These are phyloP conservation scores for Lodderomyces beijingensis DNA, from an alignment of 1,139 yeast species.

Conservation along the genomic window DNA sequence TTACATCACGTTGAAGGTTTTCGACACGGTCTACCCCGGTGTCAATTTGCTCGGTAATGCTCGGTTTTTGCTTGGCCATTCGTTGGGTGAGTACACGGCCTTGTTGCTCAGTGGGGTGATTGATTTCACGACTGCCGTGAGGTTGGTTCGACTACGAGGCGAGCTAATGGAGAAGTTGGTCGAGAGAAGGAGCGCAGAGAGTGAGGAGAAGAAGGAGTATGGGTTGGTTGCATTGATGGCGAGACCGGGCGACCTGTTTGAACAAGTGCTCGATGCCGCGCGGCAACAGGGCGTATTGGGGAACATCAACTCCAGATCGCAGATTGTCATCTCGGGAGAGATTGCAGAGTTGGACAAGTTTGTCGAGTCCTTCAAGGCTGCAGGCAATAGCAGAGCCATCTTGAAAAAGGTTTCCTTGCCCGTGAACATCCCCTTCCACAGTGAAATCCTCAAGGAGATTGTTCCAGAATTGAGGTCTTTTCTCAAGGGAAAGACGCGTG, in stretches of 20 bases:
- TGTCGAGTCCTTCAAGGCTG: conserved; percentile 1
- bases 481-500: conserved; percentile 12
- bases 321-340: conserved; percentile 44
- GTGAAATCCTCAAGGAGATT: conserved; percentile 32
- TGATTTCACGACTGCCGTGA: conserved; percentile 38
- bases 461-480: conserved; percentile 23
- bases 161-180: conserved; percentile 40
- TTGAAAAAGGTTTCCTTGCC: conserved; percentile 23
- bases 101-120: conserved; percentile 39
- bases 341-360: conserved; percentile 14
- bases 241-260: conserved; percentile 14
- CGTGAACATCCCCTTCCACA: conserved; percentile 56
- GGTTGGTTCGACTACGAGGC: conserved; percentile 50
- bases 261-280: conserved; percentile 20
- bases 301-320: conserved; percentile 40
- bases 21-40: conserved; percentile 21
- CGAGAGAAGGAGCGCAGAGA: conserved; percentile 6
- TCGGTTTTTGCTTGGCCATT: conserved; percentile 48
- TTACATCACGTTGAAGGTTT: conserved; percentile 29
- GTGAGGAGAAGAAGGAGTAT: conserved; percentile 14
- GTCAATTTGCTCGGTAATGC: conserved; percentile 19
- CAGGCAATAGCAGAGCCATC: conserved; percentile 4
- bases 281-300: conserved; percentile 26
- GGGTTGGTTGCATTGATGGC: conserved; percentile 40
- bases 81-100: conserved; percentile 58